A percentile compares a stretch with the other conserved stretches of the same genome.
phyloP scores from a whole-genome alignment of 495 filamentous ascomycete genomes.

The Xylaria longipes region DNA sequence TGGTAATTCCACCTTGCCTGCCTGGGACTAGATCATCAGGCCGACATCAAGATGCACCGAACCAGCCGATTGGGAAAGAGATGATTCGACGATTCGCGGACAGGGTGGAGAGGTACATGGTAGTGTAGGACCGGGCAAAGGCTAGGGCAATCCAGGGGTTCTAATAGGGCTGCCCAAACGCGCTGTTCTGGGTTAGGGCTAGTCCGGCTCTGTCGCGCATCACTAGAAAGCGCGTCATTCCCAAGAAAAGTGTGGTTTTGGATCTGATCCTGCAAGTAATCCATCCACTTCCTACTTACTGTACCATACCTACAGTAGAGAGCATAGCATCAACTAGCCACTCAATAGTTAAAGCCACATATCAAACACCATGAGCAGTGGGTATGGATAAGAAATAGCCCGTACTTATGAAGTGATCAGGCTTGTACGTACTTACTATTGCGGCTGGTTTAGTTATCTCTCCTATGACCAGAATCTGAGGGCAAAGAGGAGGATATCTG shows the following conservation, averaged over 20 bases:
- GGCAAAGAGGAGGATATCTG: too few species aligned
- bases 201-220: neutral
- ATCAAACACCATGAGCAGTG: neutral
- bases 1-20: neutral
- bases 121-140: neutral
- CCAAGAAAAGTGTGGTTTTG: neutral
- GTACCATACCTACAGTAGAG: neutral
- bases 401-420: too few species aligned
- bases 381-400: neutral
- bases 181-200: conserved; percentile 6
- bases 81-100: neutral
- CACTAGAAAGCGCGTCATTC: neutral
- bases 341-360: neutral
- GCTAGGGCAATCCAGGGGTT: neutral
- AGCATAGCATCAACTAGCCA: neutral
- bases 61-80: conserved; percentile 7
- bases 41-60: conserved; percentile 5
- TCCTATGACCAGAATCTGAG: too few species aligned
- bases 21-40: neutral
- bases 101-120: too few species aligned
- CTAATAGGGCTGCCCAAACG: neutral
- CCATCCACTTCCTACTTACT: neutral
- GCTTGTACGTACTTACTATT: too few species aligned
- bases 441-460: too few species aligned
- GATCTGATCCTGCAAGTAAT: neutral